Evolutionary conservation across 257 asterid species (phyloP).

Genomic region (Nicotiana undulata): DNA sequence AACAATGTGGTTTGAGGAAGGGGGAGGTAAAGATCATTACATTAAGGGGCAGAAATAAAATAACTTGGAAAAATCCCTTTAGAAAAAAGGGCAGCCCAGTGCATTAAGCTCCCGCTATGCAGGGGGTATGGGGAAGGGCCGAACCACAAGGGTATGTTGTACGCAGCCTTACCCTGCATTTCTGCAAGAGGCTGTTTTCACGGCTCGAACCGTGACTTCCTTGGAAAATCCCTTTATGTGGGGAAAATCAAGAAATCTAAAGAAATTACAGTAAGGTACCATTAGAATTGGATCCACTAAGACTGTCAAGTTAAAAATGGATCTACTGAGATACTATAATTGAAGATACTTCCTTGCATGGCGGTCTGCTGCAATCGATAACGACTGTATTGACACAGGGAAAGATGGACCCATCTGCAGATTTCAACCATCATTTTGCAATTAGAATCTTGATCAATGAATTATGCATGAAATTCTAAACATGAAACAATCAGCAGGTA

Average conservation of each 20-base stretch:
- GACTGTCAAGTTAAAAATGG: background rate
- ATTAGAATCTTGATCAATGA: constrained; percentile 11
- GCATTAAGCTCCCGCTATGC: too few relatives aligned
- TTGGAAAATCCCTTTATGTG: background rate
- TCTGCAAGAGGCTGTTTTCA: too few relatives aligned
- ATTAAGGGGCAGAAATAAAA: background rate
- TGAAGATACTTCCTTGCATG: constrained; percentile 42
- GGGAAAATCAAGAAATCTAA: background rate
- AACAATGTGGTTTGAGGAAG: background rate
- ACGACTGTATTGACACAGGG: constrained; percentile 68
- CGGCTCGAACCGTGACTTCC: too few relatives aligned
- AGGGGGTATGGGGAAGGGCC: too few relatives aligned
- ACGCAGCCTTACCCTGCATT: too few relatives aligned
- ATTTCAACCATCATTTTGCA: background rate
- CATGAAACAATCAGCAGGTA: background rate
- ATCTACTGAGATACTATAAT: background rate
- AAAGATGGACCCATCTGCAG: constrained; percentile 84
- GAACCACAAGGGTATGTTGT: too few relatives aligned
- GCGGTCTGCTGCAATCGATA: constrained; percentile 82
- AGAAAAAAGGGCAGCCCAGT: too few relatives aligned
- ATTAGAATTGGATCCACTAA: background rate
- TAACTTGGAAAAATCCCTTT: background rate
- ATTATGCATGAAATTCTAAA: background rate
- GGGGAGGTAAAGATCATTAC: background rate
- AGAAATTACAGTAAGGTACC: background rate